Conservation (phyloP, 768 basidiomycete species). For the Tricholoma sp. region DNA sequence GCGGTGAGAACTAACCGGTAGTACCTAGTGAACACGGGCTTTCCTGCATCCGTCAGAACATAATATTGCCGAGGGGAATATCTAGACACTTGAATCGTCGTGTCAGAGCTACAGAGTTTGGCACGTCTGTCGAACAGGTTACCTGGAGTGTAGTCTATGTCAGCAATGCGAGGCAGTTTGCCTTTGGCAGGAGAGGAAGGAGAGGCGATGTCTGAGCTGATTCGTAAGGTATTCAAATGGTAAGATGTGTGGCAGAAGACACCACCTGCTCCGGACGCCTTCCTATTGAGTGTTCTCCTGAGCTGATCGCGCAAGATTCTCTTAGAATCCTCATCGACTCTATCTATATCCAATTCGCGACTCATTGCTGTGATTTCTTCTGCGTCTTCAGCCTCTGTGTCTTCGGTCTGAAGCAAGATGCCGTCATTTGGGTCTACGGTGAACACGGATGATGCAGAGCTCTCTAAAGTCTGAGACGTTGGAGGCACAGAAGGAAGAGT, state of each 20-base stretch:
- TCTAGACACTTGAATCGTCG: slow-evolving; percentile 26
- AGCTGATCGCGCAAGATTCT: slow-evolving; percentile 66
- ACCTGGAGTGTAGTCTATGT: slow-evolving; percentile 39
- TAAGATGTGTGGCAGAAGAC: not conserved
- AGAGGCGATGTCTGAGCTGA: slow-evolving; percentile 22
- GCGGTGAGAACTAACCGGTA: slow-evolving; percentile 9
- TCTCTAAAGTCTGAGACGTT: slow-evolving; percentile 40
- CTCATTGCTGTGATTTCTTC: slow-evolving; percentile 46
- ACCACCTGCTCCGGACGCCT: slow-evolving; percentile 44
- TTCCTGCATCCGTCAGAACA: slow-evolving; percentile 91
- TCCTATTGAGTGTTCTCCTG: slow-evolving; percentile 56
- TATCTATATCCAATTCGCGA: slow-evolving; percentile 36
- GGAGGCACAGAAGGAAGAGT: slow-evolving; percentile 28
- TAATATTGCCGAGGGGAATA: slow-evolving; percentile 77
- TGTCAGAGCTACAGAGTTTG: slow-evolving; percentile 5
- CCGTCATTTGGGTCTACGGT: slow-evolving; percentile 64
- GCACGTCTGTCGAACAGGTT: slow-evolving; percentile 4
- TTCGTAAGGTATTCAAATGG: slow-evolving; percentile 4
- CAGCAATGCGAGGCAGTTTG: slow-evolving; percentile 29
- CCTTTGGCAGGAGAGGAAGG: slow-evolving; percentile 26
- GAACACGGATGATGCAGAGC: slow-evolving; percentile 67
- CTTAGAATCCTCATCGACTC: slow-evolving; percentile 53
- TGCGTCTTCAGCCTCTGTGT: slow-evolving; percentile 49
- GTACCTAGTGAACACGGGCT: slow-evolving; percentile 92
- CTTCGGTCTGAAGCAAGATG: slow-evolving; percentile 66